Evolutionary conservation across 2,329 filamentous ascomycete genomes (phyloP).

Genomic region (Sporothrix phasma): DNA sequence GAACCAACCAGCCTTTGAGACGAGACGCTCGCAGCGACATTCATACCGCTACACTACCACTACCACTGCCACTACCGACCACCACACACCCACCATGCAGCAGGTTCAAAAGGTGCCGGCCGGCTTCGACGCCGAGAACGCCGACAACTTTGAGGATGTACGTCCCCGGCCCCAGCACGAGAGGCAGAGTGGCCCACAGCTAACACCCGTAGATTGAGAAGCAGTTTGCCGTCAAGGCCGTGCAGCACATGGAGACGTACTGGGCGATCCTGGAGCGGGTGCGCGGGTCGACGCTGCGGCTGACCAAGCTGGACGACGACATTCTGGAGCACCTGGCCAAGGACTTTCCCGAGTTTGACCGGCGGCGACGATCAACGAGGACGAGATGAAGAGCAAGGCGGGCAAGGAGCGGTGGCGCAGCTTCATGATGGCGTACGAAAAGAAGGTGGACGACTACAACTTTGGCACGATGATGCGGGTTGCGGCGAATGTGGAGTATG

Average conservation of each 20-base stretch:
- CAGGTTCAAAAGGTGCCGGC: constrained; percentile 36
- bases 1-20: too few relatives aligned
- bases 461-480: constrained; percentile 88
- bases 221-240: constrained; percentile 96
- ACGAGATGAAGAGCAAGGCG: constrained; percentile 92
- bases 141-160: constrained; percentile 46
- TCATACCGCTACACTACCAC: not conserved
- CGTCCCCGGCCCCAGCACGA: not conserved
- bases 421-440: constrained; percentile 90
- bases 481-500: constrained; percentile 73
- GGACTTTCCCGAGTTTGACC: constrained; percentile 91
- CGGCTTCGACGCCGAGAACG: constrained; percentile 50
- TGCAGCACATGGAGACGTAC: constrained; percentile 95
- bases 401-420: constrained; percentile 93
- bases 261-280: constrained; percentile 91
- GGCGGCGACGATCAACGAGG: constrained; percentile 69
- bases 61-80: not conserved
- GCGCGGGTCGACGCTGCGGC: constrained; percentile 74
- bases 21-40: not conserved
- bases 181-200: too few relatives aligned
- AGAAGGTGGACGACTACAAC: constrained; percentile 93
- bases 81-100: constrained; percentile 19
- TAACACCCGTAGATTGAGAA: constrained; percentile 71
- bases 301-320: constrained; percentile 92
- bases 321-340: constrained; percentile 81